Evolutionary conservation across 768 basidiomycete species (phyloP).

Genomic region (Podaxis carcinomalis): DNA sequence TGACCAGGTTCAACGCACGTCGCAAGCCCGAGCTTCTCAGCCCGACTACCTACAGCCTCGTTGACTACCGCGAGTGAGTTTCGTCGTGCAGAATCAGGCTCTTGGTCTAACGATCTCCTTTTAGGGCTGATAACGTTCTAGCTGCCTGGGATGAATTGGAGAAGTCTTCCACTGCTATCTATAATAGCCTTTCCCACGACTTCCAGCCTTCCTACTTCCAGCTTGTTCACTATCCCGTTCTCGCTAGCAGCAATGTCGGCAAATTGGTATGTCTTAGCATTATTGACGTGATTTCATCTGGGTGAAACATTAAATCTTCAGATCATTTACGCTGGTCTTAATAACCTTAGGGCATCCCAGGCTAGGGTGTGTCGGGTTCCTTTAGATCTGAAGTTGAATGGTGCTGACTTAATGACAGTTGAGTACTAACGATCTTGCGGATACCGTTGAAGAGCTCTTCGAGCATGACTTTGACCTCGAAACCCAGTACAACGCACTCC

Average conservation of each 20-base stretch:
- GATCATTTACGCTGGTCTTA: conserved; percentile 54
- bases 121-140: conserved; percentile 55
- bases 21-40: conserved; percentile 67
- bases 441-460: conserved; percentile 52
- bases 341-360: conserved; percentile 61
- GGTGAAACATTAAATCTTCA: conserved; percentile 7
- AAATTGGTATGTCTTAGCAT: conserved; percentile 33
- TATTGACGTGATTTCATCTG: background rate
- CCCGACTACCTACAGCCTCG: conserved; percentile 55
- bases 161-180: conserved; percentile 47
- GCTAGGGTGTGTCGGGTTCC: conserved; percentile 33
- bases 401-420: conserved; percentile 22
- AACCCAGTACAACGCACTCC: conserved; percentile 51
- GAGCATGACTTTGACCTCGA: conserved; percentile 61
- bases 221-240: conserved; percentile 62
- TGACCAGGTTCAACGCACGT: conserved; percentile 53
- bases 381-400: background rate
- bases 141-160: conserved; percentile 46
- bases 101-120: background rate
- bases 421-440: conserved; percentile 55
- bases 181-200: conserved; percentile 42
- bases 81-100: background rate
- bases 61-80: conserved; percentile 66
- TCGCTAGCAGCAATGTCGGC: conserved; percentile 53
- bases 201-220: conserved; percentile 65